Base-by-base conservation (phyloP, 1,139 yeast species). In the Blastobotrys apis region DNA sequence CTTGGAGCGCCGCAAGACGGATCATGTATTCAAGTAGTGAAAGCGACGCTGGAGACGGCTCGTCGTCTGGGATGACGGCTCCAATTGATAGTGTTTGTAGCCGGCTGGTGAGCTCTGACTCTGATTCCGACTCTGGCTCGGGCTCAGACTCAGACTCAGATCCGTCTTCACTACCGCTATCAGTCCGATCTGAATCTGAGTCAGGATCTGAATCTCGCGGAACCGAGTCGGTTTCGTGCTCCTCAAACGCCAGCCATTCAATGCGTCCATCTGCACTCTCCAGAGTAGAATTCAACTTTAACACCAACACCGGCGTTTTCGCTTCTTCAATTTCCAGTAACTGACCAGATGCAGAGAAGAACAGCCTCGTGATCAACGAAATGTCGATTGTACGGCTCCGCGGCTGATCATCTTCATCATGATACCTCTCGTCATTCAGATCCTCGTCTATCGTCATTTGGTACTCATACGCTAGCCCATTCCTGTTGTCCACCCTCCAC, bases 381-480 rank as follows among this genome's bases (percentile, higher is more conserved):
- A 81, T 63, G 37, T 75, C 71, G 26, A 75, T 59, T 2, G 48
- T 50, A 2, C 56, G 50, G 19, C 66, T 59, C 15, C 68, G 74
- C 4, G 63, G 66, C 16, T 67, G 74, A 8, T 64, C 67, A 5
- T 74, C 77, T 10, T 69, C 75, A 9, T 80, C 84, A 56, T 85
- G 95, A 57, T 82, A 85, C 47, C 94, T 66, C 0, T 78, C 87
- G 62, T 85, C 95, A 56, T 83, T 72, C 47, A 81, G 78, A 55
- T 75, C 76, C 56, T 85, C 94, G 2, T 60, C 62, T 2, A 85
- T 67, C 9, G 59, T 63, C 31, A 85, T 55, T 8, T 60, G 60
- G 57, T 82, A 84, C 4, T 59, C 53, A 53, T 66, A 80, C 37
- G 39, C 20, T 43, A 55, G 21, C 47, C 48, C 25, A 34, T 43